Evolutionary conservation across 495 filamentous ascomycete species (phyloP), one percentile per base, ranked within the genome.

Genomic region (Acidiella bohemica): DNA sequence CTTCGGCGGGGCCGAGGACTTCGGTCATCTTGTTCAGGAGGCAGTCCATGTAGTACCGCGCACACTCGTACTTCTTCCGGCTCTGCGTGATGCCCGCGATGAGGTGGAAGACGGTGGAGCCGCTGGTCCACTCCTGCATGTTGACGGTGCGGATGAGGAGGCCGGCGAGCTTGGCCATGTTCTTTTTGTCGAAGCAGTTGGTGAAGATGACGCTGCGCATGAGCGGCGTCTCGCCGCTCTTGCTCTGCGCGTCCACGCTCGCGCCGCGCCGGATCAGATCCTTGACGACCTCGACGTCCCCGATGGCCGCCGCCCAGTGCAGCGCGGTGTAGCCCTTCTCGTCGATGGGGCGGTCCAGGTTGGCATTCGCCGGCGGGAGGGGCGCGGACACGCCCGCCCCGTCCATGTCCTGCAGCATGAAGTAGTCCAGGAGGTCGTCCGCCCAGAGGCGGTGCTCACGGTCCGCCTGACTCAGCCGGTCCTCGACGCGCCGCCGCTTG

Each of bases 301-400:
- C 90, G 90, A 97, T 96, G n/a, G 90, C 81, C 42, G 83, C 81
- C 13, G 85, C 90, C 90, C 90, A 97, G 55, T 97, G 90, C 41
- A 97, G 68, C 2, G 86, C 85, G 2, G 82, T 88, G 51, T 95
- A 85, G 4, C 75, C 73, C 35, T 88, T 83, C 14, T 82, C 76
- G 52, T 97, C 90, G 50, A 97, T 93, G 20, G 76, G 63, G 55
- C 83, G 80, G 61, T 96, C 78, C 11, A 92, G 75, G 45, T 93
- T 75, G 55, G 90, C 92, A 50, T 83, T 76, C 12, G 70, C 58
- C 0, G 90, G 90, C 6, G 88, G 84, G 29, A 77, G 68, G 5
- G 86, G 85, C 17, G 80, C 79, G 22, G 75, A 68, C 10, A 66
- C 63, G 4, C 8, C 5, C 26, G 78, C 67, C 5, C 75, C 67